Conservation (phyloP, 169 alveolate genomes). For the Amoebophrya sp. region DNA sequence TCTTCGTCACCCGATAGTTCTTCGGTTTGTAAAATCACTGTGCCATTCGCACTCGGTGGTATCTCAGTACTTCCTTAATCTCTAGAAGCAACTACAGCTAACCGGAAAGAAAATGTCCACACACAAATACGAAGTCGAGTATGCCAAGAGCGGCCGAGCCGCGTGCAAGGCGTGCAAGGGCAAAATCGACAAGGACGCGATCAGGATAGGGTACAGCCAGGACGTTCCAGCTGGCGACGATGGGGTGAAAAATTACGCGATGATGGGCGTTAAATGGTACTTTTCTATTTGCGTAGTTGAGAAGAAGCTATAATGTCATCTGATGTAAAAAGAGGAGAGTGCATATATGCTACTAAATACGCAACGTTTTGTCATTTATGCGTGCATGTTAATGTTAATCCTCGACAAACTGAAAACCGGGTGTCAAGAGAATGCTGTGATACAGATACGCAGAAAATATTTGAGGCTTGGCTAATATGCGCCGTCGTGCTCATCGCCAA, state of each 20-base stretch:
- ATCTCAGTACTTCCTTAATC: neutral
- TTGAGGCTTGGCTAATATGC: neutral
- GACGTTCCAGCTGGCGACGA: neutral
- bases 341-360: neutral
- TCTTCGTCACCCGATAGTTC: neutral
- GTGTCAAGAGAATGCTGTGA: too few relatives aligned
- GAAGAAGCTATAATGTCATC: too few relatives aligned
- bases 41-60: too few relatives aligned
- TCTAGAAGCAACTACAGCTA: neutral
- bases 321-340: too few relatives aligned
- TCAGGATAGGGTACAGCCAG: neutral
- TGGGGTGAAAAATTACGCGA: neutral
- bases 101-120: neutral
- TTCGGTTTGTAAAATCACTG: too few relatives aligned
- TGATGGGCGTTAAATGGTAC: constrained; percentile 23
- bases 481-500: neutral
- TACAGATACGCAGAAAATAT: too few relatives aligned
- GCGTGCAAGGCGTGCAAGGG: neutral
- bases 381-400: neutral
- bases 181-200: neutral
- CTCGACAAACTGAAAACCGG: neutral
- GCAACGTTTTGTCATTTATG: neutral
- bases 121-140: neutral
- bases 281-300: too few relatives aligned
- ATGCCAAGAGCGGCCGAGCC: neutral